These are phyloP conservation scores for Suillus weaverae DNA, from an alignment of 768 basidiomycete genomes.

Conservation along the genomic window DNA sequence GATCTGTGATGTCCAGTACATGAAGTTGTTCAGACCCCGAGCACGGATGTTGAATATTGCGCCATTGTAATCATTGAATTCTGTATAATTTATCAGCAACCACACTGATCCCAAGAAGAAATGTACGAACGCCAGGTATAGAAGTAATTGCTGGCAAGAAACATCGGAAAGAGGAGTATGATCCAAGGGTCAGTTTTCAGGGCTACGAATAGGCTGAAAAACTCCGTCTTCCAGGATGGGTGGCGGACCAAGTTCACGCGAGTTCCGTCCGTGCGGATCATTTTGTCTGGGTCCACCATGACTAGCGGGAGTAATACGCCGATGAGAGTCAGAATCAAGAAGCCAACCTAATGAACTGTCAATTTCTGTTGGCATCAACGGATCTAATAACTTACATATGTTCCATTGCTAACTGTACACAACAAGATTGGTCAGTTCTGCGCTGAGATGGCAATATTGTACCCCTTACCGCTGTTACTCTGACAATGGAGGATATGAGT, in stretches of 20 bases:
- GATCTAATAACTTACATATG: constrained; percentile 54
- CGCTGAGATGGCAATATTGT: neutral
- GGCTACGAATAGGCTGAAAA: constrained; percentile 65
- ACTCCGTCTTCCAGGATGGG: constrained; percentile 75
- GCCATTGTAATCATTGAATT: constrained; percentile 81
- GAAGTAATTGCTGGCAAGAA: constrained; percentile 82
- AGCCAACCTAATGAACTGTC: constrained; percentile 55
- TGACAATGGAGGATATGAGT: constrained; percentile 10
- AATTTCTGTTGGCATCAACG: constrained; percentile 1
- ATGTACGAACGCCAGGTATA: constrained; percentile 72
- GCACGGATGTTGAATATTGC: constrained; percentile 79
- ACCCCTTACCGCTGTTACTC: constrained; percentile 29
- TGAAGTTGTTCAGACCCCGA: constrained; percentile 74
- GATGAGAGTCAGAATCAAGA: constrained; percentile 68
- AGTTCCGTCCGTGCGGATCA: constrained; percentile 75
- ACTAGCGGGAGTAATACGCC: constrained; percentile 64
- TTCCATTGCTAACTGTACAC: constrained; percentile 63
- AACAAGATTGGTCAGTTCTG: neutral
- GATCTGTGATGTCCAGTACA: constrained; percentile 81
- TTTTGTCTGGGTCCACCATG: constrained; percentile 71
- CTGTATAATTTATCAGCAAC: constrained; percentile 35
- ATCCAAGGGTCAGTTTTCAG: constrained; percentile 72
- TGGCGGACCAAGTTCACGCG: constrained; percentile 59
- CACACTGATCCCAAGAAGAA: neutral
- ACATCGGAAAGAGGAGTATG: constrained; percentile 80